Evolutionary conservation across 1,284 basidiomycete genomes (phyloP), one percentile per base, ranked within the genome.

Genomic region (Sporisorium exsertum): DNA sequence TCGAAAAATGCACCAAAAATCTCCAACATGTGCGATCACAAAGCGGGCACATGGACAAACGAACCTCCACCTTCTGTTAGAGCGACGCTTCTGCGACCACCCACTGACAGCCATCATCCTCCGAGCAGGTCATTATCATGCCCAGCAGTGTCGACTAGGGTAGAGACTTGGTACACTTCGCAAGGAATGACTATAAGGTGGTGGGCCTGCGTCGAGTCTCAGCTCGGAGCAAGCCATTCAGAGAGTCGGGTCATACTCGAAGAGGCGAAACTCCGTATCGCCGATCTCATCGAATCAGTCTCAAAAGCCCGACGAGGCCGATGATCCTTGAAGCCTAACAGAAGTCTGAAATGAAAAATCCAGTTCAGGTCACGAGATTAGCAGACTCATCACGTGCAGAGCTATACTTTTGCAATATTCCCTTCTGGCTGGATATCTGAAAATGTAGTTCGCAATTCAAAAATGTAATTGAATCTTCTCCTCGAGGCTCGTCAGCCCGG

Each of bases 321-420:
- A 6, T 3, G 18, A 2, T 12, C 1, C 13, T 16, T 7, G 5
- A 0, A 20, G 18, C 18, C 29, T 50, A 50, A 50, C 49, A 32
- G 29, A 12, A 12, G 10, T 18, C 6, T 32, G 27, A 6, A 9
- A 1, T 15, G 18, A 50, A 32, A 50, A 32, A n/a, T 4, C 6
- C 4, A 7, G 6, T 0, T n/a, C 9, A 50, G 49, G 29, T 50
- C 49, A 50, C 49, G 49, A 50, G 49, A 49, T 47, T 18, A n/a
- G 1, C 5, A 47, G 24, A 27, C 13, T 15, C 2, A 51, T 60
- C 58, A 60, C 58, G 58, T 60, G 58, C 35, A 60, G 26, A 60
- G 40, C 59, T 61, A 35, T 61, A 61, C 20, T 61, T 61, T 46
- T 29, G 8, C 16, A 10, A 29, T 40, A 18, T 20, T 18, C 0